Percentiles rank a stretch among this genome's conserved stretches.
phyloP scores from a whole-genome alignment of 345 rosid genomes.

The Pistacia vera region DNA sequence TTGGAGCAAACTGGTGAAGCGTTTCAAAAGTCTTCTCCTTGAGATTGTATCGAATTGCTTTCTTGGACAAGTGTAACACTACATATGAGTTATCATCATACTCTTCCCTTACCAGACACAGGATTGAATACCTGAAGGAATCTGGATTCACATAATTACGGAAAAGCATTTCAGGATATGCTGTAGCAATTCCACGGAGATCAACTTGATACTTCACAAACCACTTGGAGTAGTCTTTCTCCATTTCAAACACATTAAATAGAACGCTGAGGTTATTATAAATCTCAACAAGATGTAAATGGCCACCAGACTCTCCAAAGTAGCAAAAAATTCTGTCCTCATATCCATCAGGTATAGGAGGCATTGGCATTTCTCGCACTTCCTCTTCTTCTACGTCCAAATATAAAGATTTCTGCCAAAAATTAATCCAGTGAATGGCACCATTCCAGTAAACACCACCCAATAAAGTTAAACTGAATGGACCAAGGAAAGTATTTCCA shows the following conservation, averaged over 20 bases:
- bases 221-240: constrained; percentile 37
- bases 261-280: constrained; percentile 16
- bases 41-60: too few relatives aligned
- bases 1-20: too few relatives aligned
- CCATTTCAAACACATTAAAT: constrained; percentile 42
- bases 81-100: too few relatives aligned
- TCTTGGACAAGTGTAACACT: too few relatives aligned
- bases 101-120: too few relatives aligned
- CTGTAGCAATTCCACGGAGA: constrained; percentile 24
- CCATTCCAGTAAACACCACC: constrained; percentile 13
- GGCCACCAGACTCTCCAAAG: constrained; percentile 31
- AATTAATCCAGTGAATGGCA: constrained; percentile 33
- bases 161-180: constrained; percentile 37
- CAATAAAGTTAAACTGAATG: background rate
- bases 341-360: constrained; percentile 14
- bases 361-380: constrained; percentile 16
- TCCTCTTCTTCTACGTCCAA: constrained; percentile 30
- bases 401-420: constrained; percentile 12
- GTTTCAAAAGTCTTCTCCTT: too few relatives aligned
- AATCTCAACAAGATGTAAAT: constrained; percentile 33
- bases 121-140: background rate
- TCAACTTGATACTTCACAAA: constrained; percentile 39
- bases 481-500: constrained; percentile 2
- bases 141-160: background rate
- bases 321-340: constrained; percentile 11